Conservation (phyloP, 108 stramenopile species). For the Stephanodiscus minutulus region DNA sequence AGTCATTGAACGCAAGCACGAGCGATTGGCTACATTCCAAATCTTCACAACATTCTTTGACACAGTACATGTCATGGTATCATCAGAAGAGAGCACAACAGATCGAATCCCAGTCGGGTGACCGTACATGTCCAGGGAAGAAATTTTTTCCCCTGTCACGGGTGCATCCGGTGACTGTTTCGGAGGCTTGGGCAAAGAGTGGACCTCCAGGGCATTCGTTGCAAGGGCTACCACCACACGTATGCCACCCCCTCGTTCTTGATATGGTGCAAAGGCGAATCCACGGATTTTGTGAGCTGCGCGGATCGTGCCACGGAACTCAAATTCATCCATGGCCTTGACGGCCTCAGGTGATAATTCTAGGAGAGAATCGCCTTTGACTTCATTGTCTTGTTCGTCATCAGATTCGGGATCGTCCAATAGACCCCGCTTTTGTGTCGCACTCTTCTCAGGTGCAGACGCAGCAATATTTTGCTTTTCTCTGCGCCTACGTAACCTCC, state of each 20-base stretch:
- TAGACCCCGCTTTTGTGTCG: constrained; percentile 69
- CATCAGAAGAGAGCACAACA: constrained; percentile 89
- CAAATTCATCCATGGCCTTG: constrained; percentile 92
- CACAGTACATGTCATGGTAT: constrained; percentile 85
- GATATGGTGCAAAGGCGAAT: constrained; percentile 66
- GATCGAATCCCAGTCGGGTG: constrained; percentile 96
- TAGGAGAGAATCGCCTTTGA: constrained; percentile 11
- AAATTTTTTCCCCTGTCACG: constrained; percentile 48
- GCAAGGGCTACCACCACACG: constrained; percentile 83
- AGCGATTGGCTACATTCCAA: constrained; percentile 87
- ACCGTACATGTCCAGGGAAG: constrained; percentile 85
- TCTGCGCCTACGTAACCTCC: constrained; percentile 71
- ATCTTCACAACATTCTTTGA: constrained; percentile 89
- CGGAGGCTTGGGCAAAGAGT: constrained; percentile 56
- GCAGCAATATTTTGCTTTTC: constrained; percentile 69
- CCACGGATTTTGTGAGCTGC: constrained; percentile 84
- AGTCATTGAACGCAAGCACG: constrained; percentile 82
- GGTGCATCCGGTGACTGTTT: constrained; percentile 24
- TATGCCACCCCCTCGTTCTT: constrained; percentile 63
- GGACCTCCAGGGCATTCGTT: constrained; percentile 91
- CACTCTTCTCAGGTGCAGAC: constrained; percentile 15
- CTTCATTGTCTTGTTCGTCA: constrained; percentile 55
- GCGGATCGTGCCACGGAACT: constrained; percentile 77
- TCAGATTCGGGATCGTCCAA: constrained; percentile 75
- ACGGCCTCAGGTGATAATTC: constrained; percentile 53